Evolutionary conservation across 345 rosid genomes (phyloP).

Genomic region (Eucalyptus leucophloia): DNA sequence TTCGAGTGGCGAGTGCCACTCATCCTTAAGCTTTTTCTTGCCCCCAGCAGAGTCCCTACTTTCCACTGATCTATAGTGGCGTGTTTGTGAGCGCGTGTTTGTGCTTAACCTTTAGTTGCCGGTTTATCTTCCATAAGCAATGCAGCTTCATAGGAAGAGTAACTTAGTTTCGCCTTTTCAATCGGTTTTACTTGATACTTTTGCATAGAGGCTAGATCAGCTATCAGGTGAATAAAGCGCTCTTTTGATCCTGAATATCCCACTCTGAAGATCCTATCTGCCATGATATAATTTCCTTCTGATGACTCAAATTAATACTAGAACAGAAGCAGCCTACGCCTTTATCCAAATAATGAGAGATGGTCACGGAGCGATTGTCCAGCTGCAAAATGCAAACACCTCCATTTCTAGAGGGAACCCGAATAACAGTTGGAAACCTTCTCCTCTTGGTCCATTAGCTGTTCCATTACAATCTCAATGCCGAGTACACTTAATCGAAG

Average conservation of each 20-base stretch:
- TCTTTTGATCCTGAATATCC: neutral
- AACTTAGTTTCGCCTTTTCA: neutral
- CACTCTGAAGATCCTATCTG: neutral
- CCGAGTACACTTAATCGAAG: neutral
- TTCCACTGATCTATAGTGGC: neutral
- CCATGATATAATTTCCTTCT: neutral
- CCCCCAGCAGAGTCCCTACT: neutral
- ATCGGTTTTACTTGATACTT: neutral
- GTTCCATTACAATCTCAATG: neutral
- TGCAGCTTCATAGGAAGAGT: neutral
- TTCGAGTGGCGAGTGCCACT: conserved; percentile 37
- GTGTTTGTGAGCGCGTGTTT: neutral
- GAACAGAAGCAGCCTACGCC: neutral
- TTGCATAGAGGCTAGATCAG: neutral
- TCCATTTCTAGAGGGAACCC: neutral
- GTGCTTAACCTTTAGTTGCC: neutral
- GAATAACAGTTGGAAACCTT: neutral
- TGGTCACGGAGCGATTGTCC: neutral
- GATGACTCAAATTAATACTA: neutral
- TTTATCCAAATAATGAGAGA: neutral
- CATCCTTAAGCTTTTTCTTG: neutral
- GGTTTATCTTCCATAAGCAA: neutral
- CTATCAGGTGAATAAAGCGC: neutral
- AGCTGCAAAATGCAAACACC: neutral
- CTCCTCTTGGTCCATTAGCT: neutral